Percentiles rank a stretch among this genome's conserved stretches.
Conservation (phyloP, 2,329 filamentous ascomycete genomes). For the Colletotrichum chlorophyti region DNA sequence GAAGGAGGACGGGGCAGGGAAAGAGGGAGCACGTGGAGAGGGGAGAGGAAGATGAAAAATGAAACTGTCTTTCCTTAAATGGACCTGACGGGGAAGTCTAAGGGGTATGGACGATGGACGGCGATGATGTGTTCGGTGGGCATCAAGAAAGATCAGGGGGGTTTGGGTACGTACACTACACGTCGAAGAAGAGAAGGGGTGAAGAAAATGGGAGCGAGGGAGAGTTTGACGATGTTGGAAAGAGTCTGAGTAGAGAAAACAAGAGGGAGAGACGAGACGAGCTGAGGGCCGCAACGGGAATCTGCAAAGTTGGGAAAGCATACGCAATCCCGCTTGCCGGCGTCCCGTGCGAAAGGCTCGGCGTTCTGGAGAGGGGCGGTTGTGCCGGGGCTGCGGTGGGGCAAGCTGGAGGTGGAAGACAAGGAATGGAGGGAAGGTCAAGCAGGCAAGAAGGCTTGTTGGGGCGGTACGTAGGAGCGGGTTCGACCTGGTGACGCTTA, state of each 20-base stretch:
- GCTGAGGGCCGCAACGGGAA: slow-evolving; percentile 25
- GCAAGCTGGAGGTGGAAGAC: not conserved
- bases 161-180: slow-evolving; percentile 1
- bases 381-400: slow-evolving; percentile 22
- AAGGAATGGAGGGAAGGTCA: not conserved
- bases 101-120: not conserved
- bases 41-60: not conserved
- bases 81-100: not conserved
- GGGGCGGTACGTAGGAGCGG: slow-evolving; percentile 14
- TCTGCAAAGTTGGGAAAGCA: slow-evolving; percentile 26
- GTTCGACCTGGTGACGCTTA: slow-evolving; percentile 4
- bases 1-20: not conserved
- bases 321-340: slow-evolving; percentile 31
- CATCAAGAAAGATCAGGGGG: not conserved
- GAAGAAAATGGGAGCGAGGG: not conserved
- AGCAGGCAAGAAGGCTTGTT: slow-evolving; percentile 1
- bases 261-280: slow-evolving; percentile 20
- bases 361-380: slow-evolving; percentile 25
- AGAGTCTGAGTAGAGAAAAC: too few species aligned
- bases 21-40: not conserved
- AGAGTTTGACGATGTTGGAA: slow-evolving; percentile 5
- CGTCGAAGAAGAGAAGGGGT: not conserved
- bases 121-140: not conserved
- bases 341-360: slow-evolving; percentile 29
- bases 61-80: too few species aligned